Evolutionary conservation across 257 asterid species (phyloP), one percentile per base, ranked within the genome.

Genomic region (Primulina eburnea): DNA sequence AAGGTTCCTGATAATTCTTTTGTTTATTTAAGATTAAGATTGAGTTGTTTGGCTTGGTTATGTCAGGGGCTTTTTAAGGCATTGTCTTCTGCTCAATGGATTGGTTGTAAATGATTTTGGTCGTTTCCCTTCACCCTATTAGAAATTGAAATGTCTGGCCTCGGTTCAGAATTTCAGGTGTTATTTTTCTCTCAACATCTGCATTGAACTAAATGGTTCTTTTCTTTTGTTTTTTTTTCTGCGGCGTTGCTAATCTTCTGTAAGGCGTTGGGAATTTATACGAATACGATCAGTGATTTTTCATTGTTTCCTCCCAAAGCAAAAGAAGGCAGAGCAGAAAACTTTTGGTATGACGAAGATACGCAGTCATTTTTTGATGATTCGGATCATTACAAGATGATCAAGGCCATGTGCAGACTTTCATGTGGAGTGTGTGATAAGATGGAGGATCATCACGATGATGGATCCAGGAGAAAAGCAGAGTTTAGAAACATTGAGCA

Each of bases 341-440:
- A 83, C 30, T 91, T 84, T 72, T 94, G 97, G 97, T 94, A 84
- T 72, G 97, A 94, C 78, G 99, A 89, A 71, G 97, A 84, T 73
- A 85, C 97, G 0, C 99, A 89, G 82, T 89, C 93, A 8, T 86
- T 88, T 55, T 94, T 91, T 70, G 99, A 94, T 77, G 99, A 94
- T 78, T 76, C 64, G 30, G 98, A 89, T 77, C 99, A 94, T 65
- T 94, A 91, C 77, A 91, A 89, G 86, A 94, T 91, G 99, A 81
- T 94, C 81, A 85, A 85, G 85, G 97, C 96, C 53, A 94, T 88
- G 98, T 94, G 99, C 85, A 89, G 88, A 87, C 98, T 94, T 55
- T 89, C 99, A 34, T 94, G 99, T 78, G 83, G 91, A 40, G 85
- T 78, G 52, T 94, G 98, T 71, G 99, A 94, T 75, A 88, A 79